A percentile compares a stretch with the other conserved stretches of the same genome.
These are phyloP conservation scores for sweet orange (Citrus sinensis) DNA, from an alignment of 345 rosid genomes.

Conservation along the genomic window DVS_A1.0 CM039166.1:19988001-19988500, in stretches of 20 bases:
- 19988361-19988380: conserved; percentile 86
- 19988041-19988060: conserved; percentile 95
- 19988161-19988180: conserved; percentile 74
- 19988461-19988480: conserved; percentile 37
- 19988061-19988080: conserved; percentile 90
- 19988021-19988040: conserved; percentile 81
- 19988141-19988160: conserved; percentile 47
- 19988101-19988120: conserved; percentile 66
- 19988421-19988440: conserved; percentile 66
- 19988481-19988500: conserved; percentile 62
- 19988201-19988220: conserved; percentile 82
- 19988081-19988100: conserved; percentile 65
- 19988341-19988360: conserved; percentile 87
- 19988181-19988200: conserved; percentile 69
- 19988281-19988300: conserved; percentile 43
- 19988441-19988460: conserved; percentile 76
- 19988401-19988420: conserved; percentile 70
- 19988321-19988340: conserved; percentile 71
- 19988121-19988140: conserved; percentile 63
- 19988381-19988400: conserved; percentile 69
- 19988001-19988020: conserved; percentile 70
- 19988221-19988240: conserved; percentile 68
- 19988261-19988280: conserved; percentile 68
- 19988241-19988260: conserved; percentile 75
- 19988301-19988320: conserved; percentile 36